Percentiles rank a stretch among this genome's conserved stretches.
These are phyloP conservation scores for Pleurotus citrinopileatus DNA, from an alignment of 768 basidiomycete genomes.

Conservation along the genomic window DNA sequence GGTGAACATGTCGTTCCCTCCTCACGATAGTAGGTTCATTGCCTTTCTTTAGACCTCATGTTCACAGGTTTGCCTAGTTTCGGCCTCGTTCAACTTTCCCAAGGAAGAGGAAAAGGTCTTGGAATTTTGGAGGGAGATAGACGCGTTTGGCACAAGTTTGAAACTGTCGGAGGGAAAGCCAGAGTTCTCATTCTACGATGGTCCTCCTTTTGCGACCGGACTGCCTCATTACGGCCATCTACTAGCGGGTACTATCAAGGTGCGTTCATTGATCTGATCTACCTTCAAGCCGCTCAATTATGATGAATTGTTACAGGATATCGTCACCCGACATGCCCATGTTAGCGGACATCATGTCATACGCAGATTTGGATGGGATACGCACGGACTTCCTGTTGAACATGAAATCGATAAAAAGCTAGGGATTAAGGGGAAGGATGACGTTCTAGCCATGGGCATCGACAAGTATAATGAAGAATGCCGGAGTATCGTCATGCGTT, in stretches of 20 bases:
- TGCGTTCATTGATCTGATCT: constrained; percentile 35
- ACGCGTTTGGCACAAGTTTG: constrained; percentile 93
- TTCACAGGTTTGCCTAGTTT: constrained; percentile 43
- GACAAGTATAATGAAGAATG: constrained; percentile 98
- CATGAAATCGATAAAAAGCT: constrained; percentile 99
- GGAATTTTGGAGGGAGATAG: constrained; percentile 91
- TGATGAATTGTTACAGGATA: constrained; percentile 61
- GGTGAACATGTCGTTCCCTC: constrained; percentile 59
- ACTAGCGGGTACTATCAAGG: constrained; percentile 92
- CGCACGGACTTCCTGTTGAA: constrained; percentile 97
- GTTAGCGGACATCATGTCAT: constrained; percentile 90
- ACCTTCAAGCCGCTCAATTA: constrained; percentile 9
- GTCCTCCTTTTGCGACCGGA: constrained; percentile 96
- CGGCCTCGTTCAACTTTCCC: constrained; percentile 76
- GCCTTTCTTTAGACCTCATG: constrained; percentile 11
- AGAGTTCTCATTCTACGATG: constrained; percentile 94
- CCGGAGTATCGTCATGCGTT: constrained; percentile 95
- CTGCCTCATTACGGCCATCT: constrained; percentile 96
- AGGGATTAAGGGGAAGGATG: constrained; percentile 87
- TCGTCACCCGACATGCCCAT: constrained; percentile 94
- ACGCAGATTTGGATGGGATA: constrained; percentile 98
- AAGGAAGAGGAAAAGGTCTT: constrained; percentile 90
- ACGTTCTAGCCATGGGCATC: constrained; percentile 95
- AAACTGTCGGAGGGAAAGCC: constrained; percentile 91
- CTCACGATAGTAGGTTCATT: constrained; percentile 64